Percentiles rank a stretch among this genome's conserved stretches.
phyloP scores from a whole-genome alignment of 805 yeast species.

The Clavispora carvajalis region DNA sequence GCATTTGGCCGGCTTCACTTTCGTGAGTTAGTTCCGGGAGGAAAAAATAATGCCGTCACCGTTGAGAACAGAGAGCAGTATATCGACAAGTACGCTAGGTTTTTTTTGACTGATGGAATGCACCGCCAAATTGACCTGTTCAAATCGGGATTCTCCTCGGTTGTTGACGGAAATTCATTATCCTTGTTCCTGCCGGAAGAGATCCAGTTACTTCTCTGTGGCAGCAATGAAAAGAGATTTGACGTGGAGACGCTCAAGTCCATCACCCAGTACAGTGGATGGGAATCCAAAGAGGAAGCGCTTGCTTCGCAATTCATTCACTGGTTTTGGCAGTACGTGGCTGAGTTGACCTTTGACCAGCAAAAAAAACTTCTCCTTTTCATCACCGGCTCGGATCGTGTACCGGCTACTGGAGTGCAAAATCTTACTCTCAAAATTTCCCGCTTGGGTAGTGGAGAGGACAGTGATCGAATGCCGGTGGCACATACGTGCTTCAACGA shows the following conservation, averaged over 20 bases:
- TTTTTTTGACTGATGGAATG: conserved; percentile 54
- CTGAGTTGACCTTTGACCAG: conserved; percentile 34
- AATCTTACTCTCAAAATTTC: conserved; percentile 70
- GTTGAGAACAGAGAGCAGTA: conserved; percentile 53
- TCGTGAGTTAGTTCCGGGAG: conserved; percentile 53
- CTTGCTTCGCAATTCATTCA: conserved; percentile 37
- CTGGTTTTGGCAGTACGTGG: conserved; percentile 89
- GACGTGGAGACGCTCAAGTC: conserved; percentile 66
- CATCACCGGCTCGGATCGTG: conserved; percentile 84
- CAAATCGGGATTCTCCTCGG: conserved; percentile 64
- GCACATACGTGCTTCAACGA: conserved; percentile 97
- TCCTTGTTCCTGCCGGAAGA: conserved; percentile 77
- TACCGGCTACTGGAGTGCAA: conserved; percentile 90
- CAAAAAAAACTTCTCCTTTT: conserved; percentile 68
- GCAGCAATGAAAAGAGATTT: conserved; percentile 59
- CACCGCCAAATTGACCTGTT: conserved; percentile 52
- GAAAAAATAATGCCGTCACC: conserved; percentile 52
- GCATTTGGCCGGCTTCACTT: conserved; percentile 39
- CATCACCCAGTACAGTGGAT: conserved; percentile 71
- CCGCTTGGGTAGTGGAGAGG: conserved; percentile 28
- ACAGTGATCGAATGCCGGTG: conserved; percentile 57
- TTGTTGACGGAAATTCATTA: conserved; percentile 77
- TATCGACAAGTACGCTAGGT: conserved; percentile 57
- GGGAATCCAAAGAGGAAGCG: conserved; percentile 38
- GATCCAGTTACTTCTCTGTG: conserved; percentile 71